Conservation (phyloP, 2,329 filamentous ascomycete species). For the Fusarium hainanense region DNA sequence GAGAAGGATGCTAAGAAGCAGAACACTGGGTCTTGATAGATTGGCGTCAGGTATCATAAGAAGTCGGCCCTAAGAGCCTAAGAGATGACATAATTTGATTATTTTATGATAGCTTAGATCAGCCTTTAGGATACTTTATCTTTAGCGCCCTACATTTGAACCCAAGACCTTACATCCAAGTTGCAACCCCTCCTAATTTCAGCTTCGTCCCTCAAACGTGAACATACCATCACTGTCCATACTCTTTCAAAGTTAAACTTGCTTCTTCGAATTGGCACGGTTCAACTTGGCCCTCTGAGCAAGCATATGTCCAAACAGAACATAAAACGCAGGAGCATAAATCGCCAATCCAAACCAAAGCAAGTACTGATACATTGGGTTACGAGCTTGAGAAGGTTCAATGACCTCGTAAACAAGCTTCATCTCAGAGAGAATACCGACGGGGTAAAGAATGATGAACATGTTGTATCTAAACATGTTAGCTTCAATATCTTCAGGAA, state of each 20-base stretch:
- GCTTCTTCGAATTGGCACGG: not conserved
- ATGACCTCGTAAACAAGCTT: slow-evolving; percentile 38
- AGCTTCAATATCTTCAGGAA: too few species aligned
- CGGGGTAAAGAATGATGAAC: slow-evolving; percentile 31
- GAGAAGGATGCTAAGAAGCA: slow-evolving; percentile 38
- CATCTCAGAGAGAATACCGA: slow-evolving; percentile 36
- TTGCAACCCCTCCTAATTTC: too few species aligned
- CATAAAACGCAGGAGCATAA: slow-evolving; percentile 32
- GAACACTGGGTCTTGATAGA: not conserved
- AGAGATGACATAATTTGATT: not conserved
- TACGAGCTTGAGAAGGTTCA: slow-evolving; percentile 27
- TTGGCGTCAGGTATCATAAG: not conserved
- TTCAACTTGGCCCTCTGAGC: slow-evolving; percentile 33
- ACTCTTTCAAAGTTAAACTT: not conserved
- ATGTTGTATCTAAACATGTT: slow-evolving; percentile 29
- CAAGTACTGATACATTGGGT: slow-evolving; percentile 30
- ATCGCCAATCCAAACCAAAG: slow-evolving; percentile 33
- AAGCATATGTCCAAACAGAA: slow-evolving; percentile 37
- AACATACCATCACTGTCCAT: too few species aligned
- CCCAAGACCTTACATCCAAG: too few species aligned
- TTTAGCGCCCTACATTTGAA: not conserved
- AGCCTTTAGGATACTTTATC: rapidly evolving
- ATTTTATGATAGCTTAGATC: not conserved
- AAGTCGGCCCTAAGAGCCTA: not conserved
- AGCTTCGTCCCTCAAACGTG: too few species aligned